Base-by-base conservation (phyloP, 768 basidiomycete genomes). In the Pleurotus tuoliensis region DNA sequence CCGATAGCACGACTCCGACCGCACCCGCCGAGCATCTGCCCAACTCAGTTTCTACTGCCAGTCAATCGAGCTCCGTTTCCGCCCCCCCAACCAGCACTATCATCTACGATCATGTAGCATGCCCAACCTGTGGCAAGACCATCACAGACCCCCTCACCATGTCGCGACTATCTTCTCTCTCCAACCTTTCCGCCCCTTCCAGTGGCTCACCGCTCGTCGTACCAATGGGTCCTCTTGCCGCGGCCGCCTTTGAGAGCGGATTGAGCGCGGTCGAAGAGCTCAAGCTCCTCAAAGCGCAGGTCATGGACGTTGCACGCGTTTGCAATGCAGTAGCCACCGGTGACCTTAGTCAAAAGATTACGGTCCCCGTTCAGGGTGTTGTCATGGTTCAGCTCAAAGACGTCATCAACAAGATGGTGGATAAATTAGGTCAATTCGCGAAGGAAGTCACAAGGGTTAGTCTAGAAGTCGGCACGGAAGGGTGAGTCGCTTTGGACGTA, bases 381-480 rank as follows among this genome's bases (percentile, higher is more conserved):
- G 86, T 88, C 45, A 89, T 91, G 88, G 82, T 86, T 1, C 87
- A 90, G 67, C 78, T 91, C 62, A 90, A 90, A 73, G 88, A 86
- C 58, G 84, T 86, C 59, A 88, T 88, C 68, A 88, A 88, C 60
- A 80, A 79, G 15, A 86, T 87, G 84, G 79, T 76, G 22, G 77
- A 79, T 62, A 79, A 79, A 57, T 76, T 97, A 27, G 84, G 88
- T 56, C 87, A 89, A 63, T 95, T 97, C 70, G 92, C 94, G 37
- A 86, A 87, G 66, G 92, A 94, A 67, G 92, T 94, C 27, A 93
- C 92, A 56, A 82, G 92, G 57, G 88, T 90, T 57, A 82, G 81
- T 62, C 84, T 86, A 67, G 88, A 90, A 67, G 94, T 95, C 67
- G 88, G 88, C 16, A 90, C 86, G 55, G 87, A 88, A 77, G 83